A percentile compares a stretch with the other conserved stretches of the same genome.
Conservation (phyloP, 2,329 filamentous ascomycete genomes). For the Hypoxylon sp. region DNA sequence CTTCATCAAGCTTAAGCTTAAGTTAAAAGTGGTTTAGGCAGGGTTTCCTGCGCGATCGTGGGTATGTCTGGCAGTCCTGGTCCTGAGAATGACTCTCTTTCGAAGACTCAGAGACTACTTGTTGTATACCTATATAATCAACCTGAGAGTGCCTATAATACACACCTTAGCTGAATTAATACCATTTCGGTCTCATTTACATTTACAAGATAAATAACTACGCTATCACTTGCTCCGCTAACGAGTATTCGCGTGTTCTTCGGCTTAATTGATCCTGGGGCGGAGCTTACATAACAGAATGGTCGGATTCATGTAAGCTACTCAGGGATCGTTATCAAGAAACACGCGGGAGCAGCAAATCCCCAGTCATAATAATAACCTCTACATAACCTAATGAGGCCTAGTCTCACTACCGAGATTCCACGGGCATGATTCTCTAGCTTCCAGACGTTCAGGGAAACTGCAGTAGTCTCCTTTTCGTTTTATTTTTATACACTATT, state of each 20-base stretch:
- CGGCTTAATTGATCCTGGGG: slow-evolving; percentile 3
- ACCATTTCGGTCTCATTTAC: background rate
- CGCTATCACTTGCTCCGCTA: background rate
- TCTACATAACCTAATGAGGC: background rate
- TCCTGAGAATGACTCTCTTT: slow-evolving; percentile 14
- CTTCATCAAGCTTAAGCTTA: slow-evolving; percentile 18
- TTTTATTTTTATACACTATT: slow-evolving; percentile 1
- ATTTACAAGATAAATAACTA: slow-evolving; percentile 1
- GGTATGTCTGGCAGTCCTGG: slow-evolving; percentile 14
- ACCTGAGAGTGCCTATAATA: slow-evolving; percentile 7
- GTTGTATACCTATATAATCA: background rate
- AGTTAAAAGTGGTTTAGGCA: slow-evolving; percentile 14
- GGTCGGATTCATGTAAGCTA: slow-evolving; percentile 18
- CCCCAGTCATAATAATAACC: slow-evolving; percentile 16
- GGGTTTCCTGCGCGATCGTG: slow-evolving; percentile 6
- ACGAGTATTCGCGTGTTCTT: slow-evolving; percentile 14
- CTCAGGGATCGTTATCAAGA: slow-evolving; percentile 10
- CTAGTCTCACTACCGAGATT: slow-evolving; percentile 18
- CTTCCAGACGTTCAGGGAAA: slow-evolving; percentile 11
- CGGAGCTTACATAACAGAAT: slow-evolving; percentile 5
- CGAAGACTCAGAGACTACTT: slow-evolving; percentile 8
- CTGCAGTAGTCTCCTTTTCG: background rate
- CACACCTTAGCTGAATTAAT: background rate
- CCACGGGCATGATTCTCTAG: slow-evolving; percentile 3
- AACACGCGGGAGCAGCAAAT: slow-evolving; percentile 3